Percentiles rank a stretch among this genome's conserved stretches.
Conservation (phyloP, 495 filamentous ascomycete genomes). For the Aspergillus coremiiformis region DNA sequence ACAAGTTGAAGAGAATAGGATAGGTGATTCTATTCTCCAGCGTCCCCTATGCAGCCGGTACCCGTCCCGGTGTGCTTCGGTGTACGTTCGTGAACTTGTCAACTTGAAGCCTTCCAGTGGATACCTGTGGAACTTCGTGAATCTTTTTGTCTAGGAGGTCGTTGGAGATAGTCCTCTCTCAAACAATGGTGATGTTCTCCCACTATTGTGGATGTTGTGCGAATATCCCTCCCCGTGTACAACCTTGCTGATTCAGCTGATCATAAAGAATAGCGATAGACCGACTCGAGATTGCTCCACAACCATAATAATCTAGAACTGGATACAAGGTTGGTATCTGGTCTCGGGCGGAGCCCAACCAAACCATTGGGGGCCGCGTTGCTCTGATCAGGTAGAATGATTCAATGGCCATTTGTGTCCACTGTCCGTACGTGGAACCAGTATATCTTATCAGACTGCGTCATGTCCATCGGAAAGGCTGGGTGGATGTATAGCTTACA, state of each 20-base stretch:
- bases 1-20: too few species aligned
- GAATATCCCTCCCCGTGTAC: too few species aligned
- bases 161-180: too few species aligned
- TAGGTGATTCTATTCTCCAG: not conserved
- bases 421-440: not conserved
- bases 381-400: not conserved
- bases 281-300: not conserved
- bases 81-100: not conserved
- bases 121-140: not conserved
- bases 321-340: not conserved
- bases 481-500: too few species aligned
- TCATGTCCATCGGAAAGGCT: too few species aligned
- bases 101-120: too few species aligned
- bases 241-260: too few species aligned
- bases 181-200: too few species aligned
- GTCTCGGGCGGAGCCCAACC: not conserved
- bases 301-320: not conserved
- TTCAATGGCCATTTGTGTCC: not conserved
- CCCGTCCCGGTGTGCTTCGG: not conserved
- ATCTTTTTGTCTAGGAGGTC: not conserved
- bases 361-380: not conserved
- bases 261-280: not conserved
- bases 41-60: not conserved
- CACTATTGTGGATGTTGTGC: not conserved
- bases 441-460: not conserved